These are phyloP conservation scores for Cyberlindnera mississippiensis DNA, from an alignment of 805 yeast species.

Conservation along the genomic window DNA sequence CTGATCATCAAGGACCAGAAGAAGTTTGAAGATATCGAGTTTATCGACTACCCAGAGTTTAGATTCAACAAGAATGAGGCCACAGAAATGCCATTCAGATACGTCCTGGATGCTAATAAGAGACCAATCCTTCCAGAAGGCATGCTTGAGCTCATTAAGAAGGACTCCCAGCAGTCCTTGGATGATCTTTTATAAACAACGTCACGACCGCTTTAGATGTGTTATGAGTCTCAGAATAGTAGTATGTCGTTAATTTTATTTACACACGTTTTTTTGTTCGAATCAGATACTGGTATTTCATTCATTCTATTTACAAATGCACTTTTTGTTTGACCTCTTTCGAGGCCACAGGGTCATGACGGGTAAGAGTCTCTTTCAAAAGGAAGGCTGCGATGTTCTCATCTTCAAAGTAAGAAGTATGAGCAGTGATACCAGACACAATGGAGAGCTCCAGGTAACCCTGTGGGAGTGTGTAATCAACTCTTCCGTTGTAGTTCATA, in stretches of 20 bases:
- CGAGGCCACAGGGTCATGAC: constrained; percentile 23
- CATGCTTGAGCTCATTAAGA: constrained; percentile 80
- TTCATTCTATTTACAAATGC: too few species aligned
- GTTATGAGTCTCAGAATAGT: too few species aligned
- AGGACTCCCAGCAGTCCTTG: constrained; percentile 78
- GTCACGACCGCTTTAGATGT: too few species aligned
- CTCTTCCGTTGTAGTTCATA: constrained; percentile 69
- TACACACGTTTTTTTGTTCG: neutral
- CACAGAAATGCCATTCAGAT: constrained; percentile 97
- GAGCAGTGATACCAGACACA: constrained; percentile 81
- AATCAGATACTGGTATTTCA: constrained; percentile 5
- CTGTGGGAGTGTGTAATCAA: constrained; percentile 77
- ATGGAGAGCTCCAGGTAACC: constrained; percentile 77
- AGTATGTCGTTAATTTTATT: too few species aligned
- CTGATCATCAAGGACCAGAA: constrained; percentile 57
- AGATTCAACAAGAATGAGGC: constrained; percentile 84
- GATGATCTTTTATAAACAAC: constrained; percentile 49
- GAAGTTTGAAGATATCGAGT: constrained; percentile 68
- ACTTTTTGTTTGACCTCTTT: constrained; percentile 26
- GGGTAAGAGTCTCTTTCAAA: constrained; percentile 48
- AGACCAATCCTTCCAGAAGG: constrained; percentile 89
- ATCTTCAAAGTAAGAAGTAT: constrained; percentile 84
- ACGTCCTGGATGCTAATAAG: constrained; percentile 58
- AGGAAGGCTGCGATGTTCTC: constrained; percentile 79
- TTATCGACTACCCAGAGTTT: constrained; percentile 92